phyloP scores from a whole-genome alignment of 768 basidiomycete species.

The Auriscalpium microsporum region DNA sequence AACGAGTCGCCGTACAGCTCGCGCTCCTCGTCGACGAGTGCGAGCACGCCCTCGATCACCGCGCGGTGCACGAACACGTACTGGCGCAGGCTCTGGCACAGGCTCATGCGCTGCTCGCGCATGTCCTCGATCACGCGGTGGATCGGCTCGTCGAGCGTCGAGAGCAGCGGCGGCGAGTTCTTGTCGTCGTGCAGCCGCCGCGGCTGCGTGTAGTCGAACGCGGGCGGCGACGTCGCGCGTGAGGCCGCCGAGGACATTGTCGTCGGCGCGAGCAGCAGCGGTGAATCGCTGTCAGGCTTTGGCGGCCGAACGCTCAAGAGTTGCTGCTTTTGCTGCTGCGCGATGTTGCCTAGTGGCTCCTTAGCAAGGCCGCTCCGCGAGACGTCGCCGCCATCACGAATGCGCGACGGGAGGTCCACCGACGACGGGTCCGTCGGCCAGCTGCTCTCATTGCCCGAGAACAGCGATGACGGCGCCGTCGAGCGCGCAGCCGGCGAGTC shows the following conservation, averaged over 20 bases:
- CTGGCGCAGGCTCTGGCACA: slow-evolving; percentile 91
- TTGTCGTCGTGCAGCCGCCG: slow-evolving; percentile 43
- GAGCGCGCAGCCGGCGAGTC: slow-evolving; percentile 12
- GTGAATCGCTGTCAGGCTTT: slow-evolving; percentile 4
- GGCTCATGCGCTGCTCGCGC: slow-evolving; percentile 92
- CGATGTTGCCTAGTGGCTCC: neutral
- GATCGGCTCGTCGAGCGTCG: slow-evolving; percentile 67
- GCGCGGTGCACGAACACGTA: slow-evolving; percentile 91
- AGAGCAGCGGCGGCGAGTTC: slow-evolving; percentile 49
- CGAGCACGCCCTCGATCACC: slow-evolving; percentile 71
- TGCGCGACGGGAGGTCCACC: slow-evolving; percentile 6
- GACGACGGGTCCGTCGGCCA: slow-evolving; percentile 14
- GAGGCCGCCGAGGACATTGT: slow-evolving; percentile 4
- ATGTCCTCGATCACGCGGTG: slow-evolving; percentile 83
- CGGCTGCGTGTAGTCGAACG: slow-evolving; percentile 55
- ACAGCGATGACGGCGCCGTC: slow-evolving; percentile 7
- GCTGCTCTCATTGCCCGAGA: slow-evolving; percentile 6
- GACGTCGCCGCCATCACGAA: neutral
- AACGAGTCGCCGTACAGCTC: slow-evolving; percentile 25
- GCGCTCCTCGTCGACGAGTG: slow-evolving; percentile 67
- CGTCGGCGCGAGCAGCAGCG: slow-evolving; percentile 2
- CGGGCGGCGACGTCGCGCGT: slow-evolving; percentile 8
- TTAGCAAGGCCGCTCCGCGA: neutral
- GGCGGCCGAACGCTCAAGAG: slow-evolving; percentile 7
- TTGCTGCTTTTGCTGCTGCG: neutral